These are phyloP conservation scores for Mycena indigotica DNA, from an alignment of 768 basidiomycete species.

Conservation along the genomic window DNA sequence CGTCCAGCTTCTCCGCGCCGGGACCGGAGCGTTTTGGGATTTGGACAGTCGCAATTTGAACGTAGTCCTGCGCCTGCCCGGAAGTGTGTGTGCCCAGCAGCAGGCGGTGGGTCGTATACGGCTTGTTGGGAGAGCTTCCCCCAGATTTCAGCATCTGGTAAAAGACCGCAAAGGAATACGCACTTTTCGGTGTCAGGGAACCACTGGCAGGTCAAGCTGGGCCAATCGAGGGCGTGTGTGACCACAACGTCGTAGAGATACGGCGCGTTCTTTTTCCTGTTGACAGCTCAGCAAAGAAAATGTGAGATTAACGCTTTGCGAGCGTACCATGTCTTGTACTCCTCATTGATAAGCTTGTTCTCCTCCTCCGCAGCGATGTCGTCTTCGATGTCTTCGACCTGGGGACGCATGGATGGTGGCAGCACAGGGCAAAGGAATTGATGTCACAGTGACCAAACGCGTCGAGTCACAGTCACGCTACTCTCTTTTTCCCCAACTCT, in stretches of 20 bases:
- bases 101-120: constrained; percentile 93
- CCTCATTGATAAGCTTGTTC: constrained; percentile 43
- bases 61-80: constrained; percentile 88
- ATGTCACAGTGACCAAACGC: too few relatives aligned
- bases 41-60: constrained; percentile 93
- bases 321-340: constrained; percentile 80
- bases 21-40: constrained; percentile 81
- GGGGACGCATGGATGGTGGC: background rate
- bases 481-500: too few relatives aligned
- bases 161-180: constrained; percentile 30
- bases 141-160: background rate
- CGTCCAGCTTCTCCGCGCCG: constrained; percentile 79
- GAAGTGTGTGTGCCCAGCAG: constrained; percentile 98
- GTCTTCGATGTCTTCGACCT: background rate
- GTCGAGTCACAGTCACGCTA: too few relatives aligned
- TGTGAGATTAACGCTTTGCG: background rate
- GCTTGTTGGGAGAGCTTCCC: constrained; percentile 81
- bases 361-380: background rate
- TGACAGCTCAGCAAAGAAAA: constrained; percentile 3
- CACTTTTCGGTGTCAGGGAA: constrained; percentile 96
- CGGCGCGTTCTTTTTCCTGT: constrained; percentile 95
- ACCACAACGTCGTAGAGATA: constrained; percentile 98
- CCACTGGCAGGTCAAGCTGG: constrained; percentile 97
- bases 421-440: too few relatives aligned
- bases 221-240: constrained; percentile 98